phyloP scores from a whole-genome alignment of 169 alveolate species.

The Plasmodium gallinaceum region DNA sequence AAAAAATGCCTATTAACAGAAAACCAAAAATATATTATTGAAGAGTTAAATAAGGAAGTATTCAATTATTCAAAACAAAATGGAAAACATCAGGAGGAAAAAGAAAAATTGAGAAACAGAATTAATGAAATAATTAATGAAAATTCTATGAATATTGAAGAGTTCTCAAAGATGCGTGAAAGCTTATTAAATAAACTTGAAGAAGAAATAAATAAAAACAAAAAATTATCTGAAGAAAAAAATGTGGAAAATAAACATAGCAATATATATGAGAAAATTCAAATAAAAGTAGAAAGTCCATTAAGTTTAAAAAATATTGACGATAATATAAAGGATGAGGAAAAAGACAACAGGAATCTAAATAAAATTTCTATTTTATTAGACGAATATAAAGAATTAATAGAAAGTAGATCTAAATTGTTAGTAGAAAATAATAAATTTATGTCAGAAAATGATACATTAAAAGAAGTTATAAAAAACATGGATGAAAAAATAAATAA shows the following conservation, averaged over 20 bases:
- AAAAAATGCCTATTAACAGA: conserved; percentile 36
- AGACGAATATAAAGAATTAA: conserved; percentile 45
- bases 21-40: conserved; percentile 42
- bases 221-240: conserved; percentile 11
- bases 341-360: conserved; percentile 17
- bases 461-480: conserved; percentile 44
- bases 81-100: conserved; percentile 38
- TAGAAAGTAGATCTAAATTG: conserved; percentile 35
- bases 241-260: conserved; percentile 14
- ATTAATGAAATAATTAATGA: conserved; percentile 41
- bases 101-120: conserved; percentile 26
- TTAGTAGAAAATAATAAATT: conserved; percentile 16
- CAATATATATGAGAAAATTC: conserved; percentile 27
- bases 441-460: conserved; percentile 41
- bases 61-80: conserved; percentile 26
- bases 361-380: conserved; percentile 23
- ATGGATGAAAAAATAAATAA: conserved; percentile 49
- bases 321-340: background rate
- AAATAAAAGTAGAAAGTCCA: conserved; percentile 23
- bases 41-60: conserved; percentile 48
- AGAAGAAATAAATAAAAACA: conserved; percentile 49
- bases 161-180: conserved; percentile 23
- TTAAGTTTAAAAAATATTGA: background rate
- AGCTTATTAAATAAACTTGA: conserved; percentile 36
- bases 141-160: conserved; percentile 33